Base-by-base conservation (phyloP, 2,329 filamentous ascomycete genomes). In the Pezicula carpinea region DNA sequence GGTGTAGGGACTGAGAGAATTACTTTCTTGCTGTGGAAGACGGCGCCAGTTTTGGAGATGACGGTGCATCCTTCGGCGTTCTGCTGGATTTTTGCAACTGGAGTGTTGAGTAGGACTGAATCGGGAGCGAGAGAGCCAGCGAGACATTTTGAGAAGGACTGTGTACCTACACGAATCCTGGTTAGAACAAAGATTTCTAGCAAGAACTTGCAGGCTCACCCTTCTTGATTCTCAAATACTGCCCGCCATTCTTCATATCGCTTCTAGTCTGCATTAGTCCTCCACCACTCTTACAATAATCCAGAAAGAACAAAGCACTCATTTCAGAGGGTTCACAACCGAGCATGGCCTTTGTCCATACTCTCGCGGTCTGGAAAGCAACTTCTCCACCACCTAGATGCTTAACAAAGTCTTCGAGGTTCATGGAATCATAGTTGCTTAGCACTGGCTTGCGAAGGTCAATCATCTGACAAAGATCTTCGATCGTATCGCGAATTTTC, bases 211-310 rank as follows among this genome's bases (percentile, higher is more conserved):
- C 13, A 14, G 15, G 21, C 31, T 10, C 38, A 54, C 54, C 54
- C 50, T 50, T 49, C 22, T 46, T 46, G 14, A 54, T 50, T 42
- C 54, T 44, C 31, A 54, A 38, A 51, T 54, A 51, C 26, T 56
- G 54, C 1, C 72, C 79, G 5, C 78, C 79, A 35, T 69, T 55
- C 47, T 75, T 72, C 18, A 64, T 56, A 53, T 81, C 77, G 1
- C 75, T 77, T 0, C 74, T 66, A 69, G 81, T 76, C 38, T 70
- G 64, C 48, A 75, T 48, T 3, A 81, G 62, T 0, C 79, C 78
- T 4, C 71, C 71, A 3, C 74, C 74, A 10, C 67, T 69, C 53
- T 71, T 73, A 66, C 72, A 75, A 62, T 82, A 80, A 54, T 77
- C 67, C 18, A 82, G 64, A 53, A 82, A 79, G 55, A 65, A 80